phyloP scores from a whole-genome alignment of 2,329 filamentous ascomycete genomes.

The Elsinoe perseae region DNA sequence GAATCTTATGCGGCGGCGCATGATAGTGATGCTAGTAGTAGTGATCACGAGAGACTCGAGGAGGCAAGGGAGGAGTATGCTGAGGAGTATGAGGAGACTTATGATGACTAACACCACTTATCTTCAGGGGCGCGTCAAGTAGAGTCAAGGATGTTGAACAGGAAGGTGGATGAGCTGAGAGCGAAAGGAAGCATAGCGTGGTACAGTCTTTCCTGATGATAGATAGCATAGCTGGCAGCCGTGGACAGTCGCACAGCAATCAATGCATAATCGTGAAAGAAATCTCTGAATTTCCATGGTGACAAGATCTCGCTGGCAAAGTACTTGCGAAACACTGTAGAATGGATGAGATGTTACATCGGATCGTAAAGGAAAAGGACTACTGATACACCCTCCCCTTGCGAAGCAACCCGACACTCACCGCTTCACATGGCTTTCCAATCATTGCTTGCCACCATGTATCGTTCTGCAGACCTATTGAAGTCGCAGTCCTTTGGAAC shows the following conservation, averaged over 20 bases:
- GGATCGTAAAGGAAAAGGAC: too few relatives aligned
- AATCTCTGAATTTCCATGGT: too few relatives aligned
- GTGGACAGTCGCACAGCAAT: too few relatives aligned
- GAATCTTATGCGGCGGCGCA: conserved; percentile 31
- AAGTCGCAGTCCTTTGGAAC: neutral
- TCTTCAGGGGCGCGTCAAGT: too few relatives aligned
- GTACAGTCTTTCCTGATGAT: neutral
- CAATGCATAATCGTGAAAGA: too few relatives aligned
- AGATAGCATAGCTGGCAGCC: neutral
- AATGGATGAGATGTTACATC: too few relatives aligned
- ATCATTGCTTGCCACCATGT: neutral
- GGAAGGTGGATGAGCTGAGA: neutral
- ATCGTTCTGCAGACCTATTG: neutral
- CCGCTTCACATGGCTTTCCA: neutral
- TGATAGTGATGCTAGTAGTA: conserved; percentile 36
- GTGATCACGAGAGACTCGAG: conserved; percentile 45
- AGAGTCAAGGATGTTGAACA: too few relatives aligned
- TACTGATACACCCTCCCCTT: too few relatives aligned
- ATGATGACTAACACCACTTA: conserved; percentile 26
- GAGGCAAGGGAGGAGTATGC: conserved; percentile 47
- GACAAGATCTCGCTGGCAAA: too few relatives aligned
- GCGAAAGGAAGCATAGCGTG: neutral
- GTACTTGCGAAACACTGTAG: too few relatives aligned
- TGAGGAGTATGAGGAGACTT: conserved; percentile 43
- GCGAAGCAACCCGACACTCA: too few relatives aligned